Evolutionary conservation across 139 green algal genomes (phyloP), one percentile per base, ranked within the genome.

Genomic region (Volvox africanus): DNA sequence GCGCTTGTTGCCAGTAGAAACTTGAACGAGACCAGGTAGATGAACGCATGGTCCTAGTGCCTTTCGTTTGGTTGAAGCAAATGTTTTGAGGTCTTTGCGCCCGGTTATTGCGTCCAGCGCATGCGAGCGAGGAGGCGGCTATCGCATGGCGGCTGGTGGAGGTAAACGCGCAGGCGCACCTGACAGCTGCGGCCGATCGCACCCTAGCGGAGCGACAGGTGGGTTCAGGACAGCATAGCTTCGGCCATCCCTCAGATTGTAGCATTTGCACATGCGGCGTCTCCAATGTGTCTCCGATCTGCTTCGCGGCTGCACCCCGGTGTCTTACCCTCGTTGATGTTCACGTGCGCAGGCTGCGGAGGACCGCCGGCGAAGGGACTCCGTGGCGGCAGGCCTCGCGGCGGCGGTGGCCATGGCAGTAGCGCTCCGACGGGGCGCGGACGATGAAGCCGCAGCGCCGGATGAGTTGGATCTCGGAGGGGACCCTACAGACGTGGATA

Each of bases 181-280:
- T 89, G 69, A 68, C 16, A 28, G 85, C 85, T 6, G 69, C 37
- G n/a, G 85, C 69, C 69, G n/a, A 65, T 9, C 13, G 22, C 37
- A 28, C 37, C 0, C 69, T 82, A 30, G 26, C n/a, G 37, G 69
- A 89, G 85, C 44, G 85, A 37, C 85, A 89, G 85, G 85, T 82
- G 69, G 5, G 80, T 62, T 19, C 9, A 26, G 65, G 65, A 28
- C 32, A 36, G 21, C 14, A 17, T 67, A 12, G 1, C 44, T 71
- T 37, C 19, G 26, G 44, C 14, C 21, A 65, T 22, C n/a, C 71
- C 26, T 79, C 9, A 79, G 35, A 33, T 2, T 33, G 20, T 35
- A 35, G 26, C 30, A 18, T 79, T n/a, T 20, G 30, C 12, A 19
- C 6, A 3, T 82, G 76, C 11, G 76, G 33, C 30, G 1, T 55